Evolutionary conservation across 2,329 filamentous ascomycete genomes (phyloP).

Genomic region (Sclerotinia sclerotiorum): DNA sequence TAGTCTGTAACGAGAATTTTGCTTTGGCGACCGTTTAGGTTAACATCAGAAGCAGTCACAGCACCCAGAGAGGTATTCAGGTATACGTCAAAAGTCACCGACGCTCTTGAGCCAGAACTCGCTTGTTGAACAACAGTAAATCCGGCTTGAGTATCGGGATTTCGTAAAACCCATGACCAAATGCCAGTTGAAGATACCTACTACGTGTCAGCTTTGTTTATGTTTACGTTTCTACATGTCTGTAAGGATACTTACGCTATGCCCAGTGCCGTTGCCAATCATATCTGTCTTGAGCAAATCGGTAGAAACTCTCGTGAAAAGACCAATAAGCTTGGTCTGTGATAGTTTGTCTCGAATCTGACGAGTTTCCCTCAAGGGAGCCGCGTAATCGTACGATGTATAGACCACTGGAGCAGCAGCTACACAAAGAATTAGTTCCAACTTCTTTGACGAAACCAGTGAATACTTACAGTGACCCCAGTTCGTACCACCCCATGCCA

Average conservation of each 20-base stretch:
- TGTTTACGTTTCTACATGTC: background rate
- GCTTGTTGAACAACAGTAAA: conserved; percentile 53
- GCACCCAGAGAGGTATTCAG: conserved; percentile 50
- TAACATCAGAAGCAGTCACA: conserved; percentile 47
- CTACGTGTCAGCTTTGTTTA: background rate
- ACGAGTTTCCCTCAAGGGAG: conserved; percentile 54
- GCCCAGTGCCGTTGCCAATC: conserved; percentile 55
- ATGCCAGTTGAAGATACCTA: conserved; percentile 43
- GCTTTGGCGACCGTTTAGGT: conserved; percentile 52
- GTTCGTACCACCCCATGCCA: conserved; percentile 56
- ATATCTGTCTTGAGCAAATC: conserved; percentile 54
- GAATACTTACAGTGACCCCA: conserved; percentile 50
- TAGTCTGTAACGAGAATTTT: conserved; percentile 57
- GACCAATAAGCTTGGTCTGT: conserved; percentile 54
- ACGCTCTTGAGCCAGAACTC: conserved; percentile 46
- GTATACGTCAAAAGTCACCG: conserved; percentile 49
- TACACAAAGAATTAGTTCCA: conserved; percentile 24
- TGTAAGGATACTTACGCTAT: conserved; percentile 39
- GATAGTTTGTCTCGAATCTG: conserved; percentile 53
- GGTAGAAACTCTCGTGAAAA: conserved; percentile 54
- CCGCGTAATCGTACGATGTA: conserved; percentile 47
- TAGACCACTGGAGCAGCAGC: conserved; percentile 52
- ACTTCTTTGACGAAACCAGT: background rate
- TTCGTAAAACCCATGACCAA: conserved; percentile 54
- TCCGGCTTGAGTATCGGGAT: conserved; percentile 47